Evolutionary conservation across 768 basidiomycete genomes (phyloP), one percentile per base, ranked within the genome.

Genomic region (Leccinum rimulosum): DNA sequence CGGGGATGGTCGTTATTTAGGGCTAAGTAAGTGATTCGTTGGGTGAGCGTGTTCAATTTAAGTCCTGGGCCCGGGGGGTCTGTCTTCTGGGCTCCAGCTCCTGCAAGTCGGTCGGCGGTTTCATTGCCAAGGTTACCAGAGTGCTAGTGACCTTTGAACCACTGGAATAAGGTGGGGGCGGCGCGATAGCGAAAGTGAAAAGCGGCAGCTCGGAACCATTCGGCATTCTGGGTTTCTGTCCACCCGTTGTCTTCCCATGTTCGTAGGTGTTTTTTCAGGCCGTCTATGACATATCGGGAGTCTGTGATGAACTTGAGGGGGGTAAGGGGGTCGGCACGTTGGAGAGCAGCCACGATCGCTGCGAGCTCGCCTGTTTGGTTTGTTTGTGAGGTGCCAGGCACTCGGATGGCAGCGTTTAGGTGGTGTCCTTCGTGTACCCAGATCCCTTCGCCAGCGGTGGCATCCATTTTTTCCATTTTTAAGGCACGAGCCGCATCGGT

Each of bases 141-240:
- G 36, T 73, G 70, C 30, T 30, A 30, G 30, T 30, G 30, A 0
- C 72, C 72, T 59, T 72, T 73, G 0, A 66, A 53, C 71, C 72
- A 72, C 48, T 61, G 28, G n/a, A 73, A 62, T 10, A 9, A 2
- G 1, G 71, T 72, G 3, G 38, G 36, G 3, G 70, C 67, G 1
- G 58, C 40, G 11, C 66, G 33, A 3, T 14, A 1, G n/a, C 65
- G 11, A 5, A 73, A 49, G 0, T 50, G 54, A 31, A 52, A 58
- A 3, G 54, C 57, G 3, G 47, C 38, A 0, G 22, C 14, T 56
- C 60, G 33, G 54, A 66, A 53, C 28, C 55, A 55, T 0, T 57
- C 10, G 0, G 11, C 50, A 43, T 77, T 75, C 2, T 36, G 17
- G 62, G 10, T 11, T 31, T 31, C 31, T 31, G 31, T 31, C 31